Evolutionary conservation across 306 rosid species (phyloP).

Genomic region (Trifolium repens): DNA sequence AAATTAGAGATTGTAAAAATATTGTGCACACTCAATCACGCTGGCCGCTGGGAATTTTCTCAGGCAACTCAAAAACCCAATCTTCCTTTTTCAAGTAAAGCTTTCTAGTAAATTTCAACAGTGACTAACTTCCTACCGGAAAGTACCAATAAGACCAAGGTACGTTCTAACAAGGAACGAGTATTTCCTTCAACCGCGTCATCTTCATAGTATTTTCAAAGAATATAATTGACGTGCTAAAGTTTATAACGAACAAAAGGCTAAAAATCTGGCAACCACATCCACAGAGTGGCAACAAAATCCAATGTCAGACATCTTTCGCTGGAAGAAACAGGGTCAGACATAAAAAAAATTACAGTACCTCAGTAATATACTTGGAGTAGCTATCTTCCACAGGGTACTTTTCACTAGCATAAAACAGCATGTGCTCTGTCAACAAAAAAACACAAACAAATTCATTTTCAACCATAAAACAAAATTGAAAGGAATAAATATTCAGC

Average conservation of each 20-base stretch:
- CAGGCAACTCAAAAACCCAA: slow-evolving; percentile 1
- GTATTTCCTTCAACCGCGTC: slow-evolving; percentile 21
- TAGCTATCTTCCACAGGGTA: slow-evolving; percentile 94
- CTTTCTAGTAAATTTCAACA: slow-evolving; percentile 22
- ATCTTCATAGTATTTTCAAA: slow-evolving; percentile 12
- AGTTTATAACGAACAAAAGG: background rate
- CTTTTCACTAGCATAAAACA: slow-evolving; percentile 96
- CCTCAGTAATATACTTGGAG: slow-evolving; percentile 88
- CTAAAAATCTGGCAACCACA: background rate
- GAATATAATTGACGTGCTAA: slow-evolving; percentile 14
- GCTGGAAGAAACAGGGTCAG: background rate
- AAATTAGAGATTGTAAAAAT: slow-evolving; percentile 25
- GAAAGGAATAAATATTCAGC: slow-evolving; percentile 11
- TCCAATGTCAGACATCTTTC: background rate
- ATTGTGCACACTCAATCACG: slow-evolving; percentile 4
- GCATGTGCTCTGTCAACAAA: slow-evolving; percentile 82
- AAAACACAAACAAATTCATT: slow-evolving; percentile 8
- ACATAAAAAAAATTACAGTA: slow-evolving; percentile 35
- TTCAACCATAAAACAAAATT: slow-evolving; percentile 19
- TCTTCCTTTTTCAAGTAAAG: slow-evolving; percentile 11
- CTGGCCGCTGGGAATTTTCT: background rate
- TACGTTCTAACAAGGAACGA: slow-evolving; percentile 1
- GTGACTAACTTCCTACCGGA: slow-evolving; percentile 7
- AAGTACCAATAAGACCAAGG: slow-evolving; percentile 21
- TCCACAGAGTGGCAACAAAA: slow-evolving; percentile 28